Evolutionary conservation across 345 rosid species (phyloP).

Genomic region (Boechera stricta): DNA sequence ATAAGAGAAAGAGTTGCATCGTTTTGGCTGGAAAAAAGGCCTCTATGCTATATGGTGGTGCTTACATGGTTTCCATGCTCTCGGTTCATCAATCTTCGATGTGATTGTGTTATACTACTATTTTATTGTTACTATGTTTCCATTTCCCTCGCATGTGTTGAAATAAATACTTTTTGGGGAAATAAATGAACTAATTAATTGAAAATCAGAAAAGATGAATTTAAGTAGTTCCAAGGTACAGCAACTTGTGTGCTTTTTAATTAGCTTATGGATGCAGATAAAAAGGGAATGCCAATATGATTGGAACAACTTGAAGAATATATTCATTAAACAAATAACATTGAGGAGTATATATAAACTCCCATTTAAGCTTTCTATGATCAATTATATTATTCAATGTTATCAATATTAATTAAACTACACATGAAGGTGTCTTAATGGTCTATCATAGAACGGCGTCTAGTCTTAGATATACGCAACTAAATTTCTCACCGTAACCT

Average conservation of each 20-base stretch:
- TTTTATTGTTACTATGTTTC: conserved; percentile 8
- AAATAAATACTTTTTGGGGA: conserved; percentile 9
- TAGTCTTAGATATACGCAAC: not conserved
- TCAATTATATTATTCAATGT: not conserved
- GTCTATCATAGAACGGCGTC: conserved; percentile 1
- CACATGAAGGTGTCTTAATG: conserved; percentile 14
- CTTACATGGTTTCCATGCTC: conserved; percentile 29
- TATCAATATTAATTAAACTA: not conserved
- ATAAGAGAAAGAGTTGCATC: not conserved
- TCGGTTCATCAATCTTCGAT: not conserved
- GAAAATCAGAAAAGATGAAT: conserved; percentile 6
- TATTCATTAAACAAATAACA: not conserved
- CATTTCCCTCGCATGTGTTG: conserved; percentile 29
- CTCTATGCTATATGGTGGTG: conserved; percentile 9
- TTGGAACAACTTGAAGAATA: conserved; percentile 30
- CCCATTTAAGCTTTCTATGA: conserved; percentile 11
- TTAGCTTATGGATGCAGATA: conserved; percentile 27
- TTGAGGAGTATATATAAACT: not conserved
- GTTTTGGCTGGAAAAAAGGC: not conserved
- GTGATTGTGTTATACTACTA: not conserved
- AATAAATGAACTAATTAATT: not conserved
- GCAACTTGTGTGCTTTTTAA: conserved; percentile 29
- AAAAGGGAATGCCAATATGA: conserved; percentile 34
- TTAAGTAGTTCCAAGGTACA: conserved; percentile 17
- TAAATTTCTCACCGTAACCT: conserved; percentile 1